Base-by-base conservation (phyloP, 139 green algal species). In the Coccomyxa sp. region DNA sequence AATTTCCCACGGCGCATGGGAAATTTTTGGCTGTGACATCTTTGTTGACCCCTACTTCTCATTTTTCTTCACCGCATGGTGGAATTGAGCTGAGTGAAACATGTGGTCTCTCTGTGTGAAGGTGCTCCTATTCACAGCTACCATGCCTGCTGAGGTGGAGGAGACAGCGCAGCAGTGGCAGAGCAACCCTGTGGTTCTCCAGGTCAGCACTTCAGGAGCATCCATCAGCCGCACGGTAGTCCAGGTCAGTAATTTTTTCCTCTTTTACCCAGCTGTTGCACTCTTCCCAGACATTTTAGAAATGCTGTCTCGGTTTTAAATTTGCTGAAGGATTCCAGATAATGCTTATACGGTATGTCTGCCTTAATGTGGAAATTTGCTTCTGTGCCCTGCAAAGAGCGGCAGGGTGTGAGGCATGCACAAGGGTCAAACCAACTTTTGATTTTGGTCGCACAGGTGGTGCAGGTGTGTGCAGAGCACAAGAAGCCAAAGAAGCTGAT, bases 401-500 rank as follows among this genome's bases (percentile, higher is more conserved):
- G 38, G 3, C 38, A 51, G 38, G 38, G 38, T 7, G 7, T 51
- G 38, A 51, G 38, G 38, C 38, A 3, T 51, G 38, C 38, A 51
- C 7, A 7, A 51, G 38, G 38, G 38, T 7, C 38, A 7, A 51
- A 7, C 38, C 38, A 51, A 51, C 3, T 51, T 51, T 3, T 51
- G 38, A 51, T 51, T 11, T 51, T 51, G n/a, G n/a, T 51, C 32
- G 31, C 78, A 15, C 92, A 98, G 91, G 92, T 96, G 78, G 94
- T 98, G 71, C 95, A 98, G n/a, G 95, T 98, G 59, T 98, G 95
- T 83, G 95, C 95, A 9, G 94, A 96, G 85, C 94, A 96, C 87
- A 97, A 97, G 89, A 97, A 97, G 90, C 89, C 88, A 0, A 86
- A 85, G 59, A 97, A 97, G 88, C 90, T 97, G 84, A 79, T 93